Evolutionary conservation across 2,329 filamentous ascomycete species (phyloP).

Genomic region (Phyllosticta citriasiana): DNA sequence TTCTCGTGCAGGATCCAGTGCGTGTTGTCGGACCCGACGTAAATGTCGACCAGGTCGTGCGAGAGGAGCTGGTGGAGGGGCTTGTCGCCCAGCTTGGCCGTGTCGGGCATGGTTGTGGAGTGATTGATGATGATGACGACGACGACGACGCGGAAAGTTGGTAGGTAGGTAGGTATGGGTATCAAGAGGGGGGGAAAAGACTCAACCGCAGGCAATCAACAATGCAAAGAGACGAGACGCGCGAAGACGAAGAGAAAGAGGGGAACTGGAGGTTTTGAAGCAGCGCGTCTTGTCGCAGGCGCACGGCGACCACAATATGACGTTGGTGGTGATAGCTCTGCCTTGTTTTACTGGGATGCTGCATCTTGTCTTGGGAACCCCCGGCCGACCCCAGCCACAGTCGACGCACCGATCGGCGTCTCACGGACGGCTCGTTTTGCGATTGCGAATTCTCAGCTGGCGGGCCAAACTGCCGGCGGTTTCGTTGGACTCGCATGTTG

Average conservation of each 20-base stretch:
- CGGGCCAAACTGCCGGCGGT: too few relatives aligned
- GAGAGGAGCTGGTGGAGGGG: constrained; percentile 39
- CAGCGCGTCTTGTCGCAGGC: neutral
- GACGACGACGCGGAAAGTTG: neutral
- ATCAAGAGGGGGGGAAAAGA: neutral
- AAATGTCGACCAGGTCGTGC: constrained; percentile 45
- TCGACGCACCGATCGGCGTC: neutral
- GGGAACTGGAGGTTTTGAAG: neutral
- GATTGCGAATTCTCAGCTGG: neutral
- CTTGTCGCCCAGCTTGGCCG: neutral
- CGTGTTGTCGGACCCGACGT: constrained; percentile 44
- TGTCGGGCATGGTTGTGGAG: neutral
- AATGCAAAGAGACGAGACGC: neutral
- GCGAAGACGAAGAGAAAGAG: neutral
- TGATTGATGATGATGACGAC: neutral
- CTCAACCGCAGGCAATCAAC: neutral
- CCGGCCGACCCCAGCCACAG: neutral
- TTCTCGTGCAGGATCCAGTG: constrained; percentile 48
- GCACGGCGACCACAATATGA: constrained; percentile 7
- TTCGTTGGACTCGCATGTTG: too few relatives aligned
- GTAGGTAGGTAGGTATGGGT: neutral
- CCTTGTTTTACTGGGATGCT: constrained; percentile 9
- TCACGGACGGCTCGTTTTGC: neutral
- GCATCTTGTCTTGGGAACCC: neutral
- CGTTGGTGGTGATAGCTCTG: constrained; percentile 4